A percentile compares a stretch with the other conserved stretches of the same genome.
phyloP scores from a whole-genome alignment of 1,284 basidiomycete species.

The Psilocybe mexicana region DNA sequence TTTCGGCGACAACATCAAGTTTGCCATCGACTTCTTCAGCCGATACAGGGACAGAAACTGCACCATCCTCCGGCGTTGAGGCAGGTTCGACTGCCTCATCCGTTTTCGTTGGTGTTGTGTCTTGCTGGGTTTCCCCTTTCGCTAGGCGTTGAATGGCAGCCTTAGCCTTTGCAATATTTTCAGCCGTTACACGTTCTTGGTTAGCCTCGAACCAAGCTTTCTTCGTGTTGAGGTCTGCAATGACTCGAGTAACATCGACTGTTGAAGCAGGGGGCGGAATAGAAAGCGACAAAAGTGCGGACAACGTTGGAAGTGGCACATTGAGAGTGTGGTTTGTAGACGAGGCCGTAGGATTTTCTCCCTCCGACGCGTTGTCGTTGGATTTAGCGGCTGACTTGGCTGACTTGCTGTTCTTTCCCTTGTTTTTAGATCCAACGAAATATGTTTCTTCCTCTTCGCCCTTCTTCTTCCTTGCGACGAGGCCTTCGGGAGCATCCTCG shows the following conservation, averaged over 20 bases:
- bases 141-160: conserved; percentile 75
- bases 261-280: conserved; percentile 87
- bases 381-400: conserved; percentile 29
- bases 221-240: conserved; percentile 93
- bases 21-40: conserved; percentile 49
- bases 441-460: conserved; percentile 83
- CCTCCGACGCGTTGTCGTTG: conserved; percentile 29
- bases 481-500: conserved; percentile 68
- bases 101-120: conserved; percentile 40
- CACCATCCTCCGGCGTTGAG: conserved; percentile 40
- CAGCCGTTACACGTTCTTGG: conserved; percentile 65
- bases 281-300: conserved; percentile 85
- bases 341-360: conserved; percentile 42
- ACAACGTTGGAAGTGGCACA: conserved; percentile 83
- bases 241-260: conserved; percentile 79
- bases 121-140: conserved; percentile 36
- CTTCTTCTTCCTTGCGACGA: conserved; percentile 90
- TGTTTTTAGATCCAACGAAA: conserved; percentile 77
- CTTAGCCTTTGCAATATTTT: conserved; percentile 79
- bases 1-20: conserved; percentile 47
- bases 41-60: conserved; percentile 30
- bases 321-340: conserved; percentile 58
- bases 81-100: conserved; percentile 54
- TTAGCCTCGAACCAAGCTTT: conserved; percentile 92
- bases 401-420: conserved; percentile 54